Conservation (phyloP, 78 protist species). For the Dictyostelium brefeldianum region DNA sequence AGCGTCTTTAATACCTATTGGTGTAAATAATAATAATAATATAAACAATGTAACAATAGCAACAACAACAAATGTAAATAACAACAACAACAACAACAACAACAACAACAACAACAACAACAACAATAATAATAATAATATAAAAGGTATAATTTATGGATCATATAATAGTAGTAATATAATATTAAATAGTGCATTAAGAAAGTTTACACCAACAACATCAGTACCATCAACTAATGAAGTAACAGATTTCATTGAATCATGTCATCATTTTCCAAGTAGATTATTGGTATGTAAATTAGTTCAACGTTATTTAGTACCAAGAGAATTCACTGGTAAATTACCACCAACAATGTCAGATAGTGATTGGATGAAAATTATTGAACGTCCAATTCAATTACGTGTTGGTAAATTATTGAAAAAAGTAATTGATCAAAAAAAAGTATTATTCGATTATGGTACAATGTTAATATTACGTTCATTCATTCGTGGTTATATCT, state of each 20-base stretch:
- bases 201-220: constrained; percentile 53
- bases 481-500: constrained; percentile 51
- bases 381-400: constrained; percentile 67
- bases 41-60: background rate
- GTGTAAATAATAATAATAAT: background rate
- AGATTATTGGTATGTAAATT: constrained; percentile 27
- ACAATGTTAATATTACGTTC: constrained; percentile 36
- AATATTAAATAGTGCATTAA: constrained; percentile 15
- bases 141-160: constrained; percentile 1
- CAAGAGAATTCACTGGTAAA: constrained; percentile 19
- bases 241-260: constrained; percentile 31
- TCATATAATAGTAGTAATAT: constrained; percentile 29
- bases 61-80: background rate
- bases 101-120: background rate
- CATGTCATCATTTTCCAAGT: constrained; percentile 38
- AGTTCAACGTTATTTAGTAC: constrained; percentile 59
- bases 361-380: constrained; percentile 44
- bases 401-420: constrained; percentile 54
- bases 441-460: constrained; percentile 28
- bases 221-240: constrained; percentile 56
- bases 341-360: background rate
- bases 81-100: constrained; percentile 10
- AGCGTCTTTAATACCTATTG: no score
- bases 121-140: background rate
- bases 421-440: constrained; percentile 56